Evolutionary conservation across 345 rosid species (phyloP).

Genomic region (Barbarea vulgaris): DNA sequence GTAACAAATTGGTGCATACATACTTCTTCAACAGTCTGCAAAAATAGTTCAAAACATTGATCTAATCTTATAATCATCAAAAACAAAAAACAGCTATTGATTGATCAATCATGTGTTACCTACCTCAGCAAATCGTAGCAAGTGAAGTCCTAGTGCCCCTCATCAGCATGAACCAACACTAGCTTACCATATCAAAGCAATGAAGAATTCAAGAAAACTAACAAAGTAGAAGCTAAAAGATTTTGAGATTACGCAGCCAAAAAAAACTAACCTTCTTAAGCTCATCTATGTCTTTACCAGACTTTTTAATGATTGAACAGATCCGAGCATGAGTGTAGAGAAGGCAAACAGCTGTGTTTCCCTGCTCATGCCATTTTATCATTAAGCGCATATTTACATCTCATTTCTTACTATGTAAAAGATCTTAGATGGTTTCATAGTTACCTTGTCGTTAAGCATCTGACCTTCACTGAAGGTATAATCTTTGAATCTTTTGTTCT

Average conservation of each 20-base stretch:
- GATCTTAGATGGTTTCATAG: constrained; percentile 1
- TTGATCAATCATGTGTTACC: not conserved
- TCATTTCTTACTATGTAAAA: constrained; percentile 1
- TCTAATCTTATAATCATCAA: not conserved
- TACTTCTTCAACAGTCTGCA: constrained; percentile 74
- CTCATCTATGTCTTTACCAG: constrained; percentile 67
- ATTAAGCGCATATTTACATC: not conserved
- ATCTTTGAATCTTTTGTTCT: constrained; percentile 71
- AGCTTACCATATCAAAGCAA: constrained; percentile 35
- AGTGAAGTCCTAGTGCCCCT: constrained; percentile 68
- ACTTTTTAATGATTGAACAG: constrained; percentile 81
- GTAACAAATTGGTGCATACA: constrained; percentile 64
- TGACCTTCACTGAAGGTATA: constrained; percentile 65
- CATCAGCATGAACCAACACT: constrained; percentile 59
- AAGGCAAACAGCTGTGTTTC: constrained; percentile 84
- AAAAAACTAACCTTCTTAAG: constrained; percentile 51
- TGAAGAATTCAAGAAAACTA: not conserved
- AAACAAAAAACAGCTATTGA: not conserved
- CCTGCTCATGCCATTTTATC: constrained; percentile 49
- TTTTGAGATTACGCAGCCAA: constrained; percentile 12
- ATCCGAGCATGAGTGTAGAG: constrained; percentile 89
- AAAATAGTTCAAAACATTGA: constrained; percentile 4
- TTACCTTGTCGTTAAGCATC: constrained; percentile 82
- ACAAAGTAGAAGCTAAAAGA: not conserved
- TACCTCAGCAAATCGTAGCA: constrained; percentile 75